Base-by-base conservation (phyloP, 2,329 filamentous ascomycete genomes). In the Akanthomyces uredinophilus region DNA sequence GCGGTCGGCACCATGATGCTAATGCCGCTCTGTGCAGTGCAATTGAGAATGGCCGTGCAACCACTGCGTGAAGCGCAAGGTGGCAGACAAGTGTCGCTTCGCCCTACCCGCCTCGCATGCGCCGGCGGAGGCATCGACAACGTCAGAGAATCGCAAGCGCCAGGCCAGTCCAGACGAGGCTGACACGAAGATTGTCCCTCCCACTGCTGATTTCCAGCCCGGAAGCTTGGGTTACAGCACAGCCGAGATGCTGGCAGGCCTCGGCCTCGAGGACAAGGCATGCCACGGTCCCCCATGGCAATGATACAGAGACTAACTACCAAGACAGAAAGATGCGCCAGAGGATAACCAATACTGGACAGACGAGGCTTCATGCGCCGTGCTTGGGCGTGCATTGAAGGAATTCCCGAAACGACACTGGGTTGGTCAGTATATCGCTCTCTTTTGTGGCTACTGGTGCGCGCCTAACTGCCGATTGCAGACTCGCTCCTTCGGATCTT, bases 11-110 rank as follows among this genome's bases (percentile, higher is more conserved):
- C 16, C 5, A 22, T 5, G 27, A 44, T 24, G 24, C 65, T 69
- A 52, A 69, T 50, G 4, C 37, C 8, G 13, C 24, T 41, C 11
- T 20, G 20, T 11, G 20, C 44, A 77, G 75, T 77, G 75, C 68
- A 74, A 74, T 59, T 71, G 74, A 39, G 70, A 75, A 61, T 77
- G 74, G 74, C 75, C 75, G 14, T 77, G 75, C 61, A 73, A 72
- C 53, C 74, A 76, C 59, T 77, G 75, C 60, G 70, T 73, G 63
- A 76, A 75, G 64, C 73, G 75, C 64, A 74, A 76, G 60, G 73
- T 76, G 22, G 70, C 71, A 43, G 70, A 74, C 60, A 71, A 72
- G 64, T 77, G 75, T 60, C 68, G 68, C 32, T 77, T 76, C 64
- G 62, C 64, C 20, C 60, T 63, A 32, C 61, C 63, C 4, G 69